phyloP scores from a whole-genome alignment of 805 yeast genomes.

The Spathaspora gorwiae region DNA sequence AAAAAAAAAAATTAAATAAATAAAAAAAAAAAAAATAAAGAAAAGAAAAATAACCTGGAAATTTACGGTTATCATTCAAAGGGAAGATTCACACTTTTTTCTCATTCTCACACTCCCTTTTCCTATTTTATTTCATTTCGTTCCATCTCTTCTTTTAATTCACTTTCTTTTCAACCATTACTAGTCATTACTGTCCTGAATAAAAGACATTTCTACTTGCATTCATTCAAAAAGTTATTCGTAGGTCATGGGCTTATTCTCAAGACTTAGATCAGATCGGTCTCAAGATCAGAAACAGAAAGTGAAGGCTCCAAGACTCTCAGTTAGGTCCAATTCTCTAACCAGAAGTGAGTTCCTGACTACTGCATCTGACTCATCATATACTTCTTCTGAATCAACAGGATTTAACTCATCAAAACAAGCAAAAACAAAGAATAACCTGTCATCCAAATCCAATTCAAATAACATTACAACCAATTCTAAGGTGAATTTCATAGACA shows the following conservation, averaged over 20 bases:
- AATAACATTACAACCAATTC: no score
- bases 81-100: no score
- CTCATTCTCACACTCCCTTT: not conserved
- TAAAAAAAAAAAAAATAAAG: no score
- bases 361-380: constrained; percentile 26
- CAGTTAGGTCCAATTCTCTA: constrained; percentile 10
- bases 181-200: not conserved
- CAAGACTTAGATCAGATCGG: not conserved
- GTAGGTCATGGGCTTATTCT: constrained; percentile 1
- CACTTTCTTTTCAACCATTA: not conserved
- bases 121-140: not conserved
- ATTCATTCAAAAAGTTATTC: not conserved
- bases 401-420: not conserved
- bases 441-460: no score
- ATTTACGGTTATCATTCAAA: no score
- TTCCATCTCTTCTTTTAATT: not conserved
- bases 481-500: no score
- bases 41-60: no score
- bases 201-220: not conserved
- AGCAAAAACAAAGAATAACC: no score
- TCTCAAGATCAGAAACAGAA: not conserved
- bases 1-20: no score
- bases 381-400: constrained; percentile 21
- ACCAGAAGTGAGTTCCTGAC: constrained; percentile 32
- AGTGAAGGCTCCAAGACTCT: not conserved